These are phyloP conservation scores for Xeromyces bisporus DNA, from an alignment of 495 filamentous ascomycete species.

Conservation along the genomic window DNA sequence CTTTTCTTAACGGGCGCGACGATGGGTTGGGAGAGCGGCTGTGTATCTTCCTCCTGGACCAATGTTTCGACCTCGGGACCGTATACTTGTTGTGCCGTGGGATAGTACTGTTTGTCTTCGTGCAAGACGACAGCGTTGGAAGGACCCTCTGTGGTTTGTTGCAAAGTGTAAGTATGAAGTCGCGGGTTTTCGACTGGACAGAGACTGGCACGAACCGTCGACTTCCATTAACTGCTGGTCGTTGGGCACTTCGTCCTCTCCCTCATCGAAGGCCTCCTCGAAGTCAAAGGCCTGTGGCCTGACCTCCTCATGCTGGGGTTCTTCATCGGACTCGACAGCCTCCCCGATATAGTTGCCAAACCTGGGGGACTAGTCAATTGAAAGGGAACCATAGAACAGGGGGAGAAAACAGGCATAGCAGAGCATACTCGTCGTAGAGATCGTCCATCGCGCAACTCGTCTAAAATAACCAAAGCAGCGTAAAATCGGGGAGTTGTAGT, in stretches of 20 bases:
- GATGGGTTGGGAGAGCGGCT: constrained; percentile 80
- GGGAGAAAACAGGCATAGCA: background rate
- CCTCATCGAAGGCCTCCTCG: constrained; percentile 53
- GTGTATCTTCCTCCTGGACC: constrained; percentile 94
- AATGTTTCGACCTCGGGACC: constrained; percentile 85
- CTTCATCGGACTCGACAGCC: constrained; percentile 74
- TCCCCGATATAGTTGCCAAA: constrained; percentile 96
- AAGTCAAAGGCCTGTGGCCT: constrained; percentile 60
- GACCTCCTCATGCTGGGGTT: constrained; percentile 54
- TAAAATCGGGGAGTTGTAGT: too few species aligned
- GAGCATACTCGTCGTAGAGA: constrained; percentile 62
- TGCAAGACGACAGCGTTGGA: constrained; percentile 94
- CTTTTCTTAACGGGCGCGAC: constrained; percentile 85
- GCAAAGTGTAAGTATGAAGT: too few species aligned
- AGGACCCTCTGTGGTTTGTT: constrained; percentile 52
- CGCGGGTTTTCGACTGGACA: background rate
- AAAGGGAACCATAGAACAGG: background rate
- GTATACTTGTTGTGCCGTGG: constrained; percentile 87
- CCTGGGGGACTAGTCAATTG: constrained; percentile 26
- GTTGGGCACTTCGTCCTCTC: constrained; percentile 36
- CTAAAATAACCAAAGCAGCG: too few species aligned
- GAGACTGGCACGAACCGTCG: constrained; percentile 40
- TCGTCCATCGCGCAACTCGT: constrained; percentile 45
- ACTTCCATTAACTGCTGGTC: constrained; percentile 88
- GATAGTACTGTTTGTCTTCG: constrained; percentile 99